These are phyloP conservation scores for Apostasia ramifera DNA, from an alignment of 106 monocot genomes.

Conservation along the genomic window DNA sequence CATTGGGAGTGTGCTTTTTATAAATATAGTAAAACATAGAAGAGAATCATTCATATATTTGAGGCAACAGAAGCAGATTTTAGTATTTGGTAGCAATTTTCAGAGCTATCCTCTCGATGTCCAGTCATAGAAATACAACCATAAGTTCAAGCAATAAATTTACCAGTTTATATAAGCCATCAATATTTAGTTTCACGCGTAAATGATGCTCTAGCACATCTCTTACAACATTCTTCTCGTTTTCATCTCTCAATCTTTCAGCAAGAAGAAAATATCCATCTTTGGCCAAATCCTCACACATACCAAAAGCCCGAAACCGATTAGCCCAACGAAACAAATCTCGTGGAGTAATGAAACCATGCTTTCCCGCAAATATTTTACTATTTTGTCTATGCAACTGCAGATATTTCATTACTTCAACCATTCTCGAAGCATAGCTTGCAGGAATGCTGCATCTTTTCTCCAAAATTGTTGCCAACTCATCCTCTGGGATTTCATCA, in stretches of 20 bases:
- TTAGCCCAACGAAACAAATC: slow-evolving; percentile 96
- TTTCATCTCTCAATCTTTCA: slow-evolving; percentile 82
- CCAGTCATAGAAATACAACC: background rate
- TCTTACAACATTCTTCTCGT: slow-evolving; percentile 70
- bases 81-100: background rate
- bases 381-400: slow-evolving; percentile 93
- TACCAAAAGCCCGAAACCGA: slow-evolving; percentile 60
- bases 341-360: slow-evolving; percentile 92
- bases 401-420: slow-evolving; percentile 87
- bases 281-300: slow-evolving; percentile 64
- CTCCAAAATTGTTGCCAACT: slow-evolving; percentile 60
- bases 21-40: no score
- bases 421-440: slow-evolving; percentile 78
- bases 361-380: slow-evolving; percentile 97
- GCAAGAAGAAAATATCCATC: slow-evolving; percentile 98
- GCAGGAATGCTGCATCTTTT: slow-evolving; percentile 63
- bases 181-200: slow-evolving; percentile 34
- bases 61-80: background rate
- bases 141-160: background rate
- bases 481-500: slow-evolving; percentile 98
- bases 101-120: background rate
- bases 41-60: no score
- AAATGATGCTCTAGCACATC: slow-evolving; percentile 50
- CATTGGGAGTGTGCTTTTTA: no score
- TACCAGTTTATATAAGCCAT: slow-evolving; percentile 56